Base-by-base conservation (phyloP, 2,329 filamentous ascomycete species). In the Coniochaeta sp. region DNA sequence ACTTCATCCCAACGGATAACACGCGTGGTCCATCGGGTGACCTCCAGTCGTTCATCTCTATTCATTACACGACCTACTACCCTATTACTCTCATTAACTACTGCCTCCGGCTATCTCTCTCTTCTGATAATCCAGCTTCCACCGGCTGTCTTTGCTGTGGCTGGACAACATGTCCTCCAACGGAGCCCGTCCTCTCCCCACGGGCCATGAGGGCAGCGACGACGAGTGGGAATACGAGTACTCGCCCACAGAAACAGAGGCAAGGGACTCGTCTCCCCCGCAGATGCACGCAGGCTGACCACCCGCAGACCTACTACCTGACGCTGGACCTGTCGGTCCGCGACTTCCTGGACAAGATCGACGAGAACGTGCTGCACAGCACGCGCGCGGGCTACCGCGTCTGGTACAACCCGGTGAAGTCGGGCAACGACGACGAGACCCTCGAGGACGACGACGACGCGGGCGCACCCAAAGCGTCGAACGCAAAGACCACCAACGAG, bases 141-240 rank as follows among this genome's bases (percentile, higher is more conserved):
- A 47, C 19, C 12, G 4, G 42, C 14, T 24, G 6, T 24, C n/a
- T n/a, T n/a, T n/a, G n/a, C n/a, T n/a, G n/a, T 38, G 14, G 54
- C 34, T 9, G 16, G 6, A 55, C 4, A 22, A 14, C 30, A 56
- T 56, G 54, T 22, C 54, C 5, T 12, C 54, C 5, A 36, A 22
- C 12, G 28, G 10, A 22, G 2, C 14, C 24, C 54, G 26, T 2
- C n/a, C 17, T 4, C 54, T 24, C 19, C 17, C 54, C 1, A 1
- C 54, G 4, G n/a, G 30, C 24, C 30, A 22, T 56, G 75, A 77
- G 30, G 79, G 78, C 6, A 76, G 85, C 61, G 82, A 87, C 56
- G 79, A 79, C 16, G 84, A 86, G 57, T 88, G 84, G 83, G 85
- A 88, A 67, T 88, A 87, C 64, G 85, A 88, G 65, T 88, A 88